Evolutionary conservation across 2,329 filamentous ascomycete species (phyloP).

Genomic region (Pestalotiopsis sp.): DNA sequence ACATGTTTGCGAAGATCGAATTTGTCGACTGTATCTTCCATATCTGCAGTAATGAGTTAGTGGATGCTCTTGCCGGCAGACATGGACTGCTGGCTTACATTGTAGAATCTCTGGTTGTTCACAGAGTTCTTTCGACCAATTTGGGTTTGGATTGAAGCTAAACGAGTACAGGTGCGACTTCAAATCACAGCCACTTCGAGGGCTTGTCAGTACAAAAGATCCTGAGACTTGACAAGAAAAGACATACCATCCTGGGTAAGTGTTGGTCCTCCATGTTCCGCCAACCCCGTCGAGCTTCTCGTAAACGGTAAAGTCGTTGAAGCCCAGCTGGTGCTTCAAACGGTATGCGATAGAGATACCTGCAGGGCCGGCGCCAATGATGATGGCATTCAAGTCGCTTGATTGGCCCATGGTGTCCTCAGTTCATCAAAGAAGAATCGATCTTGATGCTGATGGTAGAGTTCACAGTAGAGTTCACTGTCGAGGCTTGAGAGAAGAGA

Average conservation of each 20-base stretch:
- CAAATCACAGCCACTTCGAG: slow-evolving; percentile 35
- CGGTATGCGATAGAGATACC: slow-evolving; percentile 20
- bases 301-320: slow-evolving; percentile 21
- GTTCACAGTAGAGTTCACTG: neutral
- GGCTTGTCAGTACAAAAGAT: neutral
- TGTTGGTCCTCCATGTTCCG: slow-evolving; percentile 18
- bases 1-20: slow-evolving; percentile 18
- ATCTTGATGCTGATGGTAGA: neutral
- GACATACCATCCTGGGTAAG: slow-evolving; percentile 18
- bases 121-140: slow-evolving; percentile 7
- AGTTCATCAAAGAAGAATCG: neutral
- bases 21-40: slow-evolving; percentile 19
- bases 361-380: slow-evolving; percentile 24
- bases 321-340: slow-evolving; percentile 16
- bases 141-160: slow-evolving; percentile 9
- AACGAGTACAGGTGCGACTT: slow-evolving; percentile 22
- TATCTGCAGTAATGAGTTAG: slow-evolving; percentile 1
- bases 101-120: slow-evolving; percentile 10
- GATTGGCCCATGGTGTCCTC: neutral
- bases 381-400: slow-evolving; percentile 17
- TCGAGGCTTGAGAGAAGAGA: neutral
- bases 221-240: neutral
- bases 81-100: neutral
- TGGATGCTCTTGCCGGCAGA: neutral
- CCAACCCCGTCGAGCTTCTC: slow-evolving; percentile 16